Percentiles rank a stretch among this genome's conserved stretches.
Conservation (phyloP, 169 alveolate species). For the Hepatocystis sp. region DNA sequence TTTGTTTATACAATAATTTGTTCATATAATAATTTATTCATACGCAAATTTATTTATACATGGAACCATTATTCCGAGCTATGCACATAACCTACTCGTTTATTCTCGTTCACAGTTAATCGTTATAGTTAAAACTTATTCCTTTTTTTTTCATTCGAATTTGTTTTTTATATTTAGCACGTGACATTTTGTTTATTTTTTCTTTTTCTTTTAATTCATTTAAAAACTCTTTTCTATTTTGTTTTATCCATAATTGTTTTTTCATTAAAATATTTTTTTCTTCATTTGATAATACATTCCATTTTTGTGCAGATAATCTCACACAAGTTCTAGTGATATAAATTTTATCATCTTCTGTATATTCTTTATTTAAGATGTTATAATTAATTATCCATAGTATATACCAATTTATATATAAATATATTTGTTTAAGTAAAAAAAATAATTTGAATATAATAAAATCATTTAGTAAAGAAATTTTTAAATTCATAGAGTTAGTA, state of each 20-base stretch:
- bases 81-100: not conserved
- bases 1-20: no score
- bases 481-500: not conserved
- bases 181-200: constrained; percentile 36
- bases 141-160: constrained; percentile 64
- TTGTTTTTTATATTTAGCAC: constrained; percentile 68
- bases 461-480: not conserved
- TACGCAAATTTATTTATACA: not conserved
- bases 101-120: not conserved
- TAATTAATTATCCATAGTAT: constrained; percentile 55
- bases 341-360: constrained; percentile 42
- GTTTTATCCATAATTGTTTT: constrained; percentile 51
- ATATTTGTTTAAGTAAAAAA: constrained; percentile 16
- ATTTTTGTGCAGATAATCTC: constrained; percentile 16
- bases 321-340: constrained; percentile 60
- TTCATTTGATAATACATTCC: constrained; percentile 28
- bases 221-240: constrained; percentile 35
- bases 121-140: constrained; percentile 51
- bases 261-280: constrained; percentile 26
- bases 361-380: constrained; percentile 45
- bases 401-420: constrained; percentile 20
- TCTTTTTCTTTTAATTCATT: constrained; percentile 32
- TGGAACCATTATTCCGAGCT: not conserved
- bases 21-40: not conserved
- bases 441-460: constrained; percentile 21